Conservation (phyloP, 345 rosid genomes). For the Populus tremula region DNA sequence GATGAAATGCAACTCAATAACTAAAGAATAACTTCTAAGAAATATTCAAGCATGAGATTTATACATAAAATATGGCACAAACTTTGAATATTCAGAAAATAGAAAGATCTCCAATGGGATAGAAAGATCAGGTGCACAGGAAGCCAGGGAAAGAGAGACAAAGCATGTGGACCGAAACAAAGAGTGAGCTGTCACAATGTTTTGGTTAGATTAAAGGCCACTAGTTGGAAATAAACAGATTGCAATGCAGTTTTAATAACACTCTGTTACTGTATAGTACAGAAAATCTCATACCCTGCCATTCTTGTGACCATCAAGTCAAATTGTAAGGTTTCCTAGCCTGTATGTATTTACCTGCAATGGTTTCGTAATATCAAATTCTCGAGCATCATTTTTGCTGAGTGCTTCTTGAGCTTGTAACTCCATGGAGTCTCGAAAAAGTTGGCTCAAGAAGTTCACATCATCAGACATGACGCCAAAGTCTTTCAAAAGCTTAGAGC, state of each 20-base stretch:
- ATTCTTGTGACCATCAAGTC: neutral
- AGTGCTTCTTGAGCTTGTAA: slow-evolving; percentile 66
- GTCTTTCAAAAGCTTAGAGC: slow-evolving; percentile 84
- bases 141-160: neutral
- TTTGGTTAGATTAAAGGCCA: neutral
- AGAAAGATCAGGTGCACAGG: neutral
- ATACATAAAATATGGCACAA: no score
- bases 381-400: slow-evolving; percentile 34
- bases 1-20: no score
- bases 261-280: no score
- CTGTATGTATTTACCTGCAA: slow-evolving; percentile 40
- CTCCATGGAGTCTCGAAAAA: slow-evolving; percentile 84
- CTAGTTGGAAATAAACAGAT: neutral
- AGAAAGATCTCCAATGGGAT: no score
- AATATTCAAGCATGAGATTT: no score
- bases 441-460: slow-evolving; percentile 66
- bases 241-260: neutral
- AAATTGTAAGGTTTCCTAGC: neutral
- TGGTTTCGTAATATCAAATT: slow-evolving; percentile 45
- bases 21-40: no score
- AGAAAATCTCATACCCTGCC: neutral
- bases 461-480: slow-evolving; percentile 98
- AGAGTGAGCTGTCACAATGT: neutral
- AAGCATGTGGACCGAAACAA: no score
- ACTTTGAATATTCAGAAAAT: no score